Conservation (phyloP, 257 asterid species). For the Hygrophila difformis region DNA sequence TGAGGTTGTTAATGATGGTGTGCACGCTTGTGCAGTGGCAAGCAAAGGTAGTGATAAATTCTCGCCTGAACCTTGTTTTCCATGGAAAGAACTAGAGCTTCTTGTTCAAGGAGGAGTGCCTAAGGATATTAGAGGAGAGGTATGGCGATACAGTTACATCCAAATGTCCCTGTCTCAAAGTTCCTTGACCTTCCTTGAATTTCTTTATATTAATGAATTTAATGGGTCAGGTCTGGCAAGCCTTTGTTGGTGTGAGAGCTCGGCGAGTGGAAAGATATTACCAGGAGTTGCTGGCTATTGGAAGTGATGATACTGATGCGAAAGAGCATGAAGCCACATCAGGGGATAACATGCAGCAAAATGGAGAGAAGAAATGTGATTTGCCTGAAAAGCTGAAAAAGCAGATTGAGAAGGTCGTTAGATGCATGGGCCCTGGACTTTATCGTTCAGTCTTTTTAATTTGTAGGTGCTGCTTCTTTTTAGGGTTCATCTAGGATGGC, state of each 20-base stretch:
- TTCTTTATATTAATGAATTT: slow-evolving; percentile 14
- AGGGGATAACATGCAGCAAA: slow-evolving; percentile 23
- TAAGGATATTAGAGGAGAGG: slow-evolving; percentile 94
- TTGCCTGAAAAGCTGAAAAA: slow-evolving; percentile 71
- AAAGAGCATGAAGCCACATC: slow-evolving; percentile 25
- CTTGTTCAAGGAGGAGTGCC: slow-evolving; percentile 94
- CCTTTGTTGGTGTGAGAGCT: slow-evolving; percentile 77
- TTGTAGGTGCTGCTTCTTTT: slow-evolving; percentile 95
- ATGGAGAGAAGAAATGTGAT: slow-evolving; percentile 24
- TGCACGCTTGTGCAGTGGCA: slow-evolving; percentile 29
- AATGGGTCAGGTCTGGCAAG: slow-evolving; percentile 89
- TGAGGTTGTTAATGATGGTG: slow-evolving; percentile 26
- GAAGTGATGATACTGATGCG: slow-evolving; percentile 29
- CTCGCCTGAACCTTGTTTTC: slow-evolving; percentile 30
- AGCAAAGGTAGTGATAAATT: slow-evolving; percentile 21
- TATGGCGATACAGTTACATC: slow-evolving; percentile 18
- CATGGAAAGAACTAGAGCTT: slow-evolving; percentile 69
- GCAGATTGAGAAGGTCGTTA: slow-evolving; percentile 99
- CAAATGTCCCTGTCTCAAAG: slow-evolving; percentile 7
- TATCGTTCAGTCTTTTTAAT: slow-evolving; percentile 76
- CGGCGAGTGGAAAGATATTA: slow-evolving; percentile 75
- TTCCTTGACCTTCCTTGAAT: slow-evolving; percentile 4
- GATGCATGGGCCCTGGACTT: slow-evolving; percentile 98
- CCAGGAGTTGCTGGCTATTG: slow-evolving; percentile 57
- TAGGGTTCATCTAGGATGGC: slow-evolving; percentile 63